Base-by-base conservation (phyloP, 2,329 filamentous ascomycete species). In the Alternaria incomplexa region DNA sequence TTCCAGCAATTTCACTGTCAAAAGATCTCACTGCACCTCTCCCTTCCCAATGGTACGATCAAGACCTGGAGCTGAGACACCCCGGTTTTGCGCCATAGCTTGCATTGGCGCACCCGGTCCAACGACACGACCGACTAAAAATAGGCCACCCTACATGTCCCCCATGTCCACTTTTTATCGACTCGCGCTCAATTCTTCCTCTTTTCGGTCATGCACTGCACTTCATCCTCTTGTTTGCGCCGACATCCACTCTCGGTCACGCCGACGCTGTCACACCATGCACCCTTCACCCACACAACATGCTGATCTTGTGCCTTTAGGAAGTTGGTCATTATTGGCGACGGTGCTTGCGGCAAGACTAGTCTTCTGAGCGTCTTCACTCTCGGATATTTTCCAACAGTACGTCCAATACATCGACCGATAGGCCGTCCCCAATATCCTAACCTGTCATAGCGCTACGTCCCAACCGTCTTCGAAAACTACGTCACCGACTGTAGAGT, bases 401-500 rank as follows among this genome's bases (percentile, higher is more conserved):
- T 97, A 85, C 25, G 59, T 58, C 20, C 52, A 45, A 28, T 22
- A 40, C 40, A 9, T 48, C 36, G 15, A 40, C 36, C 36, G 20
- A 40, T 12, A 28, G 84, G 93, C 88, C 58, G 54, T 30, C 25
- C 56, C 56, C 66, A 61, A 55, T 66, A 70, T 74, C 54, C 72
- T 76, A 69, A 78, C 65, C 50, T 53, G 22, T 20, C 46, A 25
- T 68, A 80, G 78, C 78, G 78, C 64, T 80, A 80, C 63, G 78
- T 80, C 36, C 96, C 96, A 2, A 99, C 96, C 50, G 96, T 99
- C 40, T 99, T 99, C 81, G 96, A 99, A 80, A 99, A 99, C 84
- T 99, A 99, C 77, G 96, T 99, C 69, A 99, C 96, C 73, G 96
- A 99, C 83, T 99, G 96, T 82, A 88, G 95, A 83, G 96, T 99